Evolutionary conservation across 83 land plant genomes (phyloP), one percentile per base, ranked within the genome.

Genomic region (Diphasiastrum complanatum): DNA sequence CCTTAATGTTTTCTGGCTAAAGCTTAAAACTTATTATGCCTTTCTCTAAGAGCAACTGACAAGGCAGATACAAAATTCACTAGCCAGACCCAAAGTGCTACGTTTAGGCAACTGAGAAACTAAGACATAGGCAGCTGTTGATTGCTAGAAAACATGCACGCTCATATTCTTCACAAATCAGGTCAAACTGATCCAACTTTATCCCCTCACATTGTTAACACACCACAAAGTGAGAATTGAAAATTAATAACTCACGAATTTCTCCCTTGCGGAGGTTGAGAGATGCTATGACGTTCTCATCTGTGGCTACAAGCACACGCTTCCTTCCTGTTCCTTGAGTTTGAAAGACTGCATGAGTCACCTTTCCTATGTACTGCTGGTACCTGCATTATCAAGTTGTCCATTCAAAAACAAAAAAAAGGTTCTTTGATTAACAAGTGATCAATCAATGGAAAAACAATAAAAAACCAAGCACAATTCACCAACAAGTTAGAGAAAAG

Each of bases 241-340:
- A 47, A 61, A 12, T 11, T 4, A 27, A 31, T 2, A 30, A 19
- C 66, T 24, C 32, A 63, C 66, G 16, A n/a, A 63, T 63, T 32
- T 48, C 60, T 4, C 66, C 66, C 29, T 43, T 27, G 29, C 57
- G 66, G 20, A 63, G 26, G 30, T 63, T 48, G 34, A 63, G 66
- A 43, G 66, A 63, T 47, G 66, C 66, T 10, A 63, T 16, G 20
- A 63, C 58, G 35, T 46, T 63, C 35, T 63, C 16, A 52, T 63
- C 66, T 46, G 66, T 63, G 8, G 57, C 31, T 12, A 47, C 66
- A 23, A 63, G 2, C 6, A 63, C 61, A 26, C 24, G 59, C 66
- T 63, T 63, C 57, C 22, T 63, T 11, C 66, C 66, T 12, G n/a
- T 63, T 19, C 24, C 5, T 23, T 18, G 37, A 11, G 57, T 63